These are phyloP conservation scores for Angophora floribunda DNA, from an alignment of 345 rosid genomes.

Conservation along the genomic window DNA sequence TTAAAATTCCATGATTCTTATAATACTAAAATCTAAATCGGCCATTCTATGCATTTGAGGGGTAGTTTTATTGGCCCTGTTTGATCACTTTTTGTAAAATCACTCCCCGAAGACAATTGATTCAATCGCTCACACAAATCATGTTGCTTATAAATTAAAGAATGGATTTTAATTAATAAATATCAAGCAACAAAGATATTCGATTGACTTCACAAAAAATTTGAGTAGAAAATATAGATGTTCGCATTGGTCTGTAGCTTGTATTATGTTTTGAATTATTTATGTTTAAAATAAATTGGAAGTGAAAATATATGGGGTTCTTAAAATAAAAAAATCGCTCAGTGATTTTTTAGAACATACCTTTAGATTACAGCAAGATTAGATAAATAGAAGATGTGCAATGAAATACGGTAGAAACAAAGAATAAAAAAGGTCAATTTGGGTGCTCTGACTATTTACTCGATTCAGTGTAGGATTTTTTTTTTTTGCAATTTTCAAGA, in stretches of 20 bases:
- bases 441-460: neutral
- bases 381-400: neutral
- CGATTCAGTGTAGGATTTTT: no score
- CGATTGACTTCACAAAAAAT: neutral
- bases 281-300: neutral
- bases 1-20: no score
- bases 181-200: neutral
- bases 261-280: neutral
- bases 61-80: no score
- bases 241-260: neutral
- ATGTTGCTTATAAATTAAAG: neutral
- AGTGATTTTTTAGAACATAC: neutral
- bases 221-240: neutral
- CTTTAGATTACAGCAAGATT: neutral
- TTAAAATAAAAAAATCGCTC: no score
- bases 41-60: neutral
- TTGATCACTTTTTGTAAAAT: no score
- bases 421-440: no score
- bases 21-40: neutral
- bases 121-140: neutral
- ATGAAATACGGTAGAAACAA: neutral
- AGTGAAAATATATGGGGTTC: neutral
- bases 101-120: no score
- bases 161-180: neutral
- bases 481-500: no score